A percentile compares a stretch with the other conserved stretches of the same genome.
Conservation (phyloP, 768 basidiomycete genomes). For the Russula emetica region DNA sequence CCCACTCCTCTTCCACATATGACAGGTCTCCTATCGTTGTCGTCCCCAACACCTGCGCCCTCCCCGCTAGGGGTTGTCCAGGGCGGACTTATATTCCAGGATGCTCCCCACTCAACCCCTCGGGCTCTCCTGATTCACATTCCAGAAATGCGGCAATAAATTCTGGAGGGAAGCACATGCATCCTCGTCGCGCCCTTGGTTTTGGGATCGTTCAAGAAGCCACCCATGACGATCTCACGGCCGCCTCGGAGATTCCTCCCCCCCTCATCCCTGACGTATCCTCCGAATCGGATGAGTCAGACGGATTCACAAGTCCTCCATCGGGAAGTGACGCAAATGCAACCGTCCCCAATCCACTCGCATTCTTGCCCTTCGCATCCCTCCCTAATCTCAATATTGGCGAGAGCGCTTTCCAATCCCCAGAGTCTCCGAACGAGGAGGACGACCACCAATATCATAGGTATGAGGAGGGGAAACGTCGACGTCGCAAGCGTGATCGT, state of each 20-base stretch:
- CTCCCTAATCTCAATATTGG: slow-evolving; percentile 13
- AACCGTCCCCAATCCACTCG: slow-evolving; percentile 29
- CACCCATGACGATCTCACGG: slow-evolving; percentile 14
- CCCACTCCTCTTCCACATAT: slow-evolving; percentile 49
- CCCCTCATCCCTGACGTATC: slow-evolving; percentile 59
- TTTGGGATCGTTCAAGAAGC: slow-evolving; percentile 12
- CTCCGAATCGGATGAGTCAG: slow-evolving; percentile 61
- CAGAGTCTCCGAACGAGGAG: slow-evolving; percentile 17
- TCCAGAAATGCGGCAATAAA: slow-evolving; percentile 26
- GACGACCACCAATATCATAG: slow-evolving; percentile 19
- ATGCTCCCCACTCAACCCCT: slow-evolving; percentile 31
- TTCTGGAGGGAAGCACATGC: slow-evolving; percentile 40
- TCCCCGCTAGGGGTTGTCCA: slow-evolving; percentile 76
- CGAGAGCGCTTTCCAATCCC: slow-evolving; percentile 13
- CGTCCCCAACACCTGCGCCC: slow-evolving; percentile 63
- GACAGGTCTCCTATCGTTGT: slow-evolving; percentile 80
- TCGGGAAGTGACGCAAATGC: background rate
- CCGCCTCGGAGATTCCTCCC: slow-evolving; percentile 34
- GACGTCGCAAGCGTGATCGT: slow-evolving; percentile 25
- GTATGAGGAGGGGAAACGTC: slow-evolving; percentile 28
- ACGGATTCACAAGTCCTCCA: slow-evolving; percentile 44
- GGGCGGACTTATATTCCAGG: slow-evolving; percentile 61
- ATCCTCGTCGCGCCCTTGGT: slow-evolving; percentile 42
- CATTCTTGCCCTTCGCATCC: slow-evolving; percentile 25
- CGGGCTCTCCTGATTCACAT: slow-evolving; percentile 16